Evolutionary conservation across 441 rosid species (phyloP).

Genomic region (Pelargonium australe): DNA sequence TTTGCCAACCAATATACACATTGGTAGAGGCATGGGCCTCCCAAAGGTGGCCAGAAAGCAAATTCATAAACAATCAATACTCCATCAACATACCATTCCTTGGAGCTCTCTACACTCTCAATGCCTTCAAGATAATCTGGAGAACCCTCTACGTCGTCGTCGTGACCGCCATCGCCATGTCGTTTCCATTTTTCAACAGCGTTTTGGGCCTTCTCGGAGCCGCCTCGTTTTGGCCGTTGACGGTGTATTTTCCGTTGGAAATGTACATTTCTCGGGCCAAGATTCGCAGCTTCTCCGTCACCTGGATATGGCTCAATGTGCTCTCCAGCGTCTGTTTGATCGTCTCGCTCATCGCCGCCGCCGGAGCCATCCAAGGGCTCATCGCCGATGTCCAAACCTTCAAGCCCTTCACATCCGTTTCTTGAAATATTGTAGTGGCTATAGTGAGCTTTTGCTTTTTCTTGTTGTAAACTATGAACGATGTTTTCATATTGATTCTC

Average conservation of each 20-base stretch:
- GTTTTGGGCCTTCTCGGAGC: conserved; percentile 10
- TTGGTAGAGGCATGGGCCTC: conserved; percentile 2
- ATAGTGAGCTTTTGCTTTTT: no score
- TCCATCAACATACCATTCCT: background rate
- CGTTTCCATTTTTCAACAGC: conserved; percentile 7
- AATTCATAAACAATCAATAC: background rate
- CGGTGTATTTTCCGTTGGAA: conserved; percentile 49
- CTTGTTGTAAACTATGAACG: no score
- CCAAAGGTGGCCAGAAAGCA: conserved; percentile 8
- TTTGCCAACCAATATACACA: conserved; percentile 4
- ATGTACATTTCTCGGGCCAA: conserved; percentile 42
- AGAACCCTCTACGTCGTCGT: conserved; percentile 5
- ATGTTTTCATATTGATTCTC: no score
- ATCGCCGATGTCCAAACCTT: conserved; percentile 23
- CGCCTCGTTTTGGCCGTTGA: conserved; percentile 40
- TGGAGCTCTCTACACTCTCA: background rate
- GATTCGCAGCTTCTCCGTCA: conserved; percentile 27
- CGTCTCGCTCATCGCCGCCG: conserved; percentile 31
- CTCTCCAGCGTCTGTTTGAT: conserved; percentile 35
- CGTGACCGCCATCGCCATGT: background rate
- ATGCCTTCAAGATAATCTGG: conserved; percentile 1
- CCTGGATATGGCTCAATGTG: conserved; percentile 38
- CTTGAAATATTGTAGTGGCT: conserved; percentile 7
- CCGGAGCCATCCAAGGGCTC: conserved; percentile 45
- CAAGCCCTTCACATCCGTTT: conserved; percentile 39